Evolutionary conservation across 495 filamentous ascomycete genomes (phyloP), one percentile per base, ranked within the genome.

Genomic region (Pseudotulostoma volvatum): DNA sequence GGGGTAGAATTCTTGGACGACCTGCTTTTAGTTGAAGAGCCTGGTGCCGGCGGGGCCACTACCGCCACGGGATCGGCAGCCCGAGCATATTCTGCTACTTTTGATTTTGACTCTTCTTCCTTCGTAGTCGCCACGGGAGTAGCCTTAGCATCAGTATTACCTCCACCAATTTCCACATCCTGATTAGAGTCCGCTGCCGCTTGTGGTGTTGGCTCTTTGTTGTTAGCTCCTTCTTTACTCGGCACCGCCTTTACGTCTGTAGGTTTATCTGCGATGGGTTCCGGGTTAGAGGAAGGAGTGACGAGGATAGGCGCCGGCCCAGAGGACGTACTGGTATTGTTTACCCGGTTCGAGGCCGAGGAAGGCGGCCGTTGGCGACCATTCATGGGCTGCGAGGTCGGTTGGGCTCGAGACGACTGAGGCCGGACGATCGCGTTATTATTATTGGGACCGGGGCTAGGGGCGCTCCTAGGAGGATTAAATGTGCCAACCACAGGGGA

Each of bases 401-500:
- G 40, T 33, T 42, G 40, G 9, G 69, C 74, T 44, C 81, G 71
- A 11, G 76, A 74, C 2, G 76, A 71, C 28, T 71, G 67, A 11
- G 79, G 74, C 31, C 79, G 55, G 34, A 42, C 32, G 14, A 54
- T 36, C 42, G 60, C 35, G n/a, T n/a, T n/a, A n/a, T 34, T 34
- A 17, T 14, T 9, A 45, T 47, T 45, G 41, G 58, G 56, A 14
- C 59, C 57, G 14, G 66, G 68, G 30, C 63, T 68, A 18, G 66
- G 63, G 33, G 63, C 66, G 37, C 50, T 59, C n/a, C 61, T 54
- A 9, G 62, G 58, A 34, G 53, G 44, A 40, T 63, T 64, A 38
- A 84, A 77, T 9, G 67, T 70, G 13, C 70, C 67, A 33, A 76
- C 60, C 36, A 84, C 59, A 23, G 83, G 84, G 2, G 84, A 88